These are phyloP conservation scores for Coelastrella sp. DNA, from an alignment of 139 green algal genomes.

Conservation along the genomic window DNA sequence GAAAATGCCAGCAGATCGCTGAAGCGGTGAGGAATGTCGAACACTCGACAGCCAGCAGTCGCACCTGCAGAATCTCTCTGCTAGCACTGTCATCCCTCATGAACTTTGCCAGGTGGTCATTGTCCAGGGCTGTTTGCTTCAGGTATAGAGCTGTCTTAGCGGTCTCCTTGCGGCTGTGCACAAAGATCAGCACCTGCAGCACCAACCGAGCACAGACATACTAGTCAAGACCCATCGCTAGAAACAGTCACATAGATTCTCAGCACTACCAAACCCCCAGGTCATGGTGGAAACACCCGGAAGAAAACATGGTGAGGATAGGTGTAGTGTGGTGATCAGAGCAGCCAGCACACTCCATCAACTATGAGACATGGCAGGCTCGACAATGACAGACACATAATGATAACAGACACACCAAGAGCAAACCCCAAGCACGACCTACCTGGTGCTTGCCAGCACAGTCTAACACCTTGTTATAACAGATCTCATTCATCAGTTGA, in stretches of 20 bases:
- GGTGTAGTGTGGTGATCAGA: too few species aligned
- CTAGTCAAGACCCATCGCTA: too few species aligned
- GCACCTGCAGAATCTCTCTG: slow-evolving; percentile 86
- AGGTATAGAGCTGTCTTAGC: slow-evolving; percentile 96
- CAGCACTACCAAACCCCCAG: too few species aligned
- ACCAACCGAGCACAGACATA: neutral
- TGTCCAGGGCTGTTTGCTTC: slow-evolving; percentile 83
- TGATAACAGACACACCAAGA: too few species aligned
- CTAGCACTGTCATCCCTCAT: slow-evolving; percentile 84
- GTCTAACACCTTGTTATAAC: slow-evolving; percentile 97
- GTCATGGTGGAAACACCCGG: too few species aligned
- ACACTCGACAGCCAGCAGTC: neutral
- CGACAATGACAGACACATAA: neutral
- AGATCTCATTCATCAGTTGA: slow-evolving; percentile 99
- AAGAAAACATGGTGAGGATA: too few species aligned
- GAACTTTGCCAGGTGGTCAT: slow-evolving; percentile 86
- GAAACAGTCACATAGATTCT: too few species aligned
- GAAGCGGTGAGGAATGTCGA: too few species aligned
- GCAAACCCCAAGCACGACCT: neutral
- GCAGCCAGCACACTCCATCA: too few species aligned
- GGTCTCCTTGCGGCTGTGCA: slow-evolving; percentile 99
- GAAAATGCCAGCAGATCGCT: too few species aligned
- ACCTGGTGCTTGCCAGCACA: slow-evolving; percentile 93
- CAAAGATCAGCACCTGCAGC: slow-evolving; percentile 94
- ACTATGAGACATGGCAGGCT: too few species aligned